Evolutionary conservation across 495 filamentous ascomycete species (phyloP).

Genomic region (Extremus antarcticus): DNA sequence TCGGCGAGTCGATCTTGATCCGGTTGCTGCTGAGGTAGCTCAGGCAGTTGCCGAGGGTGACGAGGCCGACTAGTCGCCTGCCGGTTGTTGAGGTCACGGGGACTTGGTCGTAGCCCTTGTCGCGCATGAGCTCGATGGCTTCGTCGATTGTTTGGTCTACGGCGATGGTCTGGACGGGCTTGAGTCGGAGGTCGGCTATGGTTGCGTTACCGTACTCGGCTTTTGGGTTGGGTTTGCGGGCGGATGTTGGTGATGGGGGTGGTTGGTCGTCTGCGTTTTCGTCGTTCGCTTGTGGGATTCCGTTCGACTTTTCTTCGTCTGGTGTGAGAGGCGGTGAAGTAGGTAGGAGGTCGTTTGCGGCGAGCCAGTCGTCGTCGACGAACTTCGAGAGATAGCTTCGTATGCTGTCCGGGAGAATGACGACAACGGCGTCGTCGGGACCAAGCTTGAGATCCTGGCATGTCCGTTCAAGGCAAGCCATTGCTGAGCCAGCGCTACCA

Average conservation of each 20-base stretch:
- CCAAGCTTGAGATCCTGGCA: conserved; percentile 56
- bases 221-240: neutral
- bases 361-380: conserved; percentile 95
- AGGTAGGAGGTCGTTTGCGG: conserved; percentile 78
- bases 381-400: conserved; percentile 98
- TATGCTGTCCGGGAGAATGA: conserved; percentile 89
- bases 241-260: conserved; percentile 2
- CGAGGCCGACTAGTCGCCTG: conserved; percentile 68
- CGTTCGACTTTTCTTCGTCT: conserved; percentile 2
- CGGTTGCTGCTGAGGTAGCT: conserved; percentile 75
- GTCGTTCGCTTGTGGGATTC: conserved; percentile 2
- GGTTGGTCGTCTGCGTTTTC: conserved; percentile 5
- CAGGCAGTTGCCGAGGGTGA: conserved; percentile 90
- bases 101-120: conserved; percentile 92
- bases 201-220: conserved; percentile 53
- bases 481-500: conserved; percentile 85
- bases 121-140: conserved; percentile 93
- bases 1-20: conserved; percentile 55
- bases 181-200: conserved; percentile 69
- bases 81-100: conserved; percentile 65
- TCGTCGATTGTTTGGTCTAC: conserved; percentile 58
- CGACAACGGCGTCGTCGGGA: conserved; percentile 75
- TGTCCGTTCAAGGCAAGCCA: conserved; percentile 71
- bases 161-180: conserved; percentile 78
- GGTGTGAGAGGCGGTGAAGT: conserved; percentile 42